These are phyloP conservation scores for Volvox africanus DNA, from an alignment of 139 green algal genomes.

Conservation along the genomic window DNA sequence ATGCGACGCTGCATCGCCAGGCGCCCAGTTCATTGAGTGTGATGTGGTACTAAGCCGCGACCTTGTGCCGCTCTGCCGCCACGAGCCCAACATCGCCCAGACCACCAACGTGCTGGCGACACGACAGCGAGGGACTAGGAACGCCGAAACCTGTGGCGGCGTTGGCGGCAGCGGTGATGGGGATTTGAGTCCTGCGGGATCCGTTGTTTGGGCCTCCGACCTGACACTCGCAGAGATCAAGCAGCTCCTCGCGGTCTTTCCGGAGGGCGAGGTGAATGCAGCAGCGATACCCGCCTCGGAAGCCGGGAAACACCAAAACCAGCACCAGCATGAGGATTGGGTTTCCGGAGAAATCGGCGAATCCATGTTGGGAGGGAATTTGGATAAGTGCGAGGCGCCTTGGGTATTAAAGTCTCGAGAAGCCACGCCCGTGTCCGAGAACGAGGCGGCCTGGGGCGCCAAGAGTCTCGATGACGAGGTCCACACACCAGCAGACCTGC, in stretches of 20 bases:
- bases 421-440: not conserved
- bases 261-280: not conserved
- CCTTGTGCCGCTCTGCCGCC: slow-evolving; percentile 38
- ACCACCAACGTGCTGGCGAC: slow-evolving; percentile 29
- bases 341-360: no score
- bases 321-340: not conserved
- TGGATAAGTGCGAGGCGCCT: not conserved
- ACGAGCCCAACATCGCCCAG: slow-evolving; percentile 36
- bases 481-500: not conserved
- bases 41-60: slow-evolving; percentile 26
- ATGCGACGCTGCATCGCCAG: slow-evolving; percentile 18
- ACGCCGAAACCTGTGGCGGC: no score
- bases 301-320: not conserved
- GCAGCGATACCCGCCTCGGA: no score
- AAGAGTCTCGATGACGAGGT: not conserved
- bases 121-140: not conserved
- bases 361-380: no score
- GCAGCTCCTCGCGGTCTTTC: not conserved
- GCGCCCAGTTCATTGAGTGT: slow-evolving; percentile 28
- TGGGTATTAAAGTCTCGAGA: not conserved
- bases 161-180: not conserved
- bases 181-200: not conserved
- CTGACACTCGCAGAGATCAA: slow-evolving; percentile 26
- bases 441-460: not conserved
- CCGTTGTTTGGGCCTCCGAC: not conserved